Evolutionary conservation across 169 alveolate genomes (phyloP).

Genomic region (Eimeria mitis): DNA sequence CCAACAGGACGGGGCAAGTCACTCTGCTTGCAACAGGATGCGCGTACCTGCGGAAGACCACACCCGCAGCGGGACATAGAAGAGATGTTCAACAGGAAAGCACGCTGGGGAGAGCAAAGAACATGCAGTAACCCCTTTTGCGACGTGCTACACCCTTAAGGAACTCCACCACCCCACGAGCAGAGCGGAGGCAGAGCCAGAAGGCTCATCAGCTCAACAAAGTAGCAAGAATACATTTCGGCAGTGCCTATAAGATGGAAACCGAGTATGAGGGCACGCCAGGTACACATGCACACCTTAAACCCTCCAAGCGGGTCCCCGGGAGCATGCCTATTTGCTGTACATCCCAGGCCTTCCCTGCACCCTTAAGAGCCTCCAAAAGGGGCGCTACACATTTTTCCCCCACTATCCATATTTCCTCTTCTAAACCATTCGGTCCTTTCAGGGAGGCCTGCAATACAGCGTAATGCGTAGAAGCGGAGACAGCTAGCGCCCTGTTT

Average conservation of each 20-base stretch:
- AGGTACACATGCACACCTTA: conserved; percentile 26
- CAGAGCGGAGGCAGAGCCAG: background rate
- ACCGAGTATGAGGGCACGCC: background rate
- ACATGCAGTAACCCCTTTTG: background rate
- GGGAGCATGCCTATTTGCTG: conserved; percentile 47
- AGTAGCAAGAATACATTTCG: background rate
- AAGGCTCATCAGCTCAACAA: background rate
- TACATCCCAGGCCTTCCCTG: conserved; percentile 31
- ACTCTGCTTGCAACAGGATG: conserved; percentile 63
- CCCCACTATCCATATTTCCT: conserved; percentile 48
- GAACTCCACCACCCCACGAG: background rate
- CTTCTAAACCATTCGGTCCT: background rate
- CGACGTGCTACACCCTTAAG: too few relatives aligned
- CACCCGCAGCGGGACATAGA: background rate
- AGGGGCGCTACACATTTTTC: conserved; percentile 26
- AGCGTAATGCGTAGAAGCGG: conserved; percentile 81
- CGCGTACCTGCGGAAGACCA: conserved; percentile 3
- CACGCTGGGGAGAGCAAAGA: background rate
- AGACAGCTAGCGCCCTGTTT: conserved; percentile 86
- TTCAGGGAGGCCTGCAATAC: conserved; percentile 20
- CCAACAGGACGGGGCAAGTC: conserved; percentile 61
- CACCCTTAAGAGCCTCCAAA: conserved; percentile 39
- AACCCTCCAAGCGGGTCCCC: conserved; percentile 21
- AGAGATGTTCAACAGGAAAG: background rate
- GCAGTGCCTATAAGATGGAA: background rate